These are phyloP conservation scores for Globisporangium camurandrum DNA, from an alignment of 352 stramenopile species.

Conservation along the genomic window DNA sequence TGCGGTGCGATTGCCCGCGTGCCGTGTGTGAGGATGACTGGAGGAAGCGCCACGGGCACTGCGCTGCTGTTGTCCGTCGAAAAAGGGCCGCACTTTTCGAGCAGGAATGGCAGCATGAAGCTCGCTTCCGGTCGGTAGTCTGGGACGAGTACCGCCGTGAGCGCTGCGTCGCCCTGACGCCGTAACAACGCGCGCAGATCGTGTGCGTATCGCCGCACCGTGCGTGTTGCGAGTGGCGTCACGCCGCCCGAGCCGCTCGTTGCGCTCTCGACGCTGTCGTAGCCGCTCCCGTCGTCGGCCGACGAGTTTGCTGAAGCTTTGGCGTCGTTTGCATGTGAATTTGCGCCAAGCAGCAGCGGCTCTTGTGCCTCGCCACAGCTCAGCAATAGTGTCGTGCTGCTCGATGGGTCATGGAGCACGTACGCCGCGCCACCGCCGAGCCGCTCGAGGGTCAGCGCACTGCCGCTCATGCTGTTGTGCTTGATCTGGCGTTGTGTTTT, in stretches of 20 bases:
- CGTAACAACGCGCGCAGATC: conserved; percentile 49
- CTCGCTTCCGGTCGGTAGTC: conserved; percentile 63
- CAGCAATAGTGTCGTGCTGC: conserved; percentile 40
- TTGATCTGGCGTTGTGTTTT: no score
- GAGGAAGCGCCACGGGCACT: conserved; percentile 18
- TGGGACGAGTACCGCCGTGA: conserved; percentile 52
- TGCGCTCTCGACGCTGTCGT: conserved; percentile 15
- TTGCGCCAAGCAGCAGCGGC: conserved; percentile 4
- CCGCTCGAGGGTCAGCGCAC: conserved; percentile 41
- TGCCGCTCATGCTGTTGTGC: conserved; percentile 27
- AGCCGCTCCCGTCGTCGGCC: conserved; percentile 33
- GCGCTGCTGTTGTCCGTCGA: no score
- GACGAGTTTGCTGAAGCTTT: conserved; percentile 17
- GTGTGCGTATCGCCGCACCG: conserved; percentile 36
- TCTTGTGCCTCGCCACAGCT: conserved; percentile 45
- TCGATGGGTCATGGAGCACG: conserved; percentile 53
- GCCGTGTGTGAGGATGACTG: conserved; percentile 67
- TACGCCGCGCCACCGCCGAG: conserved; percentile 62
- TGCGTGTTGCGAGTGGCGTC: conserved; percentile 4
- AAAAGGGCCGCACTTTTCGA: conserved; percentile 60
- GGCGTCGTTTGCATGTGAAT: conserved; percentile 1
- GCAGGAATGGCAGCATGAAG: conserved; percentile 70
- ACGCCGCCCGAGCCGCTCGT: conserved; percentile 19
- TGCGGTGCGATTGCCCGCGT: conserved; percentile 68
- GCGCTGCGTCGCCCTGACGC: conserved; percentile 24